Evolutionary conservation across 2,329 filamentous ascomycete genomes (phyloP).

Genomic region (Exophiala mesophila): DNA sequence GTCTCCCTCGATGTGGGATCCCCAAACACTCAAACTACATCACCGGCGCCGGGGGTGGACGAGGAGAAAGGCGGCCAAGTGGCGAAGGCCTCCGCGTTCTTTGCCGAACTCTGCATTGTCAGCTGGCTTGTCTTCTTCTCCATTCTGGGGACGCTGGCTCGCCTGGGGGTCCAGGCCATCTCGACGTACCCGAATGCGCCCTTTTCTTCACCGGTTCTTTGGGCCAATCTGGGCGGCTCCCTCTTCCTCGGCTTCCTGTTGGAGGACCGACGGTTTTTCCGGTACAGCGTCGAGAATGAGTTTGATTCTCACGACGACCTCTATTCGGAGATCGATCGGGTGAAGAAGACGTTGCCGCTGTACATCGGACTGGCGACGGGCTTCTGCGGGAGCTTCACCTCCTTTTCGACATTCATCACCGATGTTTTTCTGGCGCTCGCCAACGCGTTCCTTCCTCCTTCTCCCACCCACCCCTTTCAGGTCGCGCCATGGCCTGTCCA

Average conservation of each 20-base stretch:
- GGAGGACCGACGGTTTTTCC: slow-evolving; percentile 69
- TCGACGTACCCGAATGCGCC: slow-evolving; percentile 73
- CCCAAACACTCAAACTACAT: too few species aligned
- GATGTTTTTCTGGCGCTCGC: slow-evolving; percentile 71
- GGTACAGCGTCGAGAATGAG: slow-evolving; percentile 29
- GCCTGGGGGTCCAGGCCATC: slow-evolving; percentile 69
- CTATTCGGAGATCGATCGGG: slow-evolving; percentile 11
- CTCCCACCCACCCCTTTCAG: slow-evolving; percentile 31
- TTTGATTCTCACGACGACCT: background rate
- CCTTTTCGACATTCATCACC: slow-evolving; percentile 77
- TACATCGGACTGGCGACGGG: slow-evolving; percentile 79
- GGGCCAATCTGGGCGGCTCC: slow-evolving; percentile 78
- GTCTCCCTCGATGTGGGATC: background rate
- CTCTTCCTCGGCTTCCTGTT: slow-evolving; percentile 73
- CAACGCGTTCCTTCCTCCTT: slow-evolving; percentile 58
- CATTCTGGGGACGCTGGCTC: slow-evolving; percentile 70
- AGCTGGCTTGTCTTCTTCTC: slow-evolving; percentile 80
- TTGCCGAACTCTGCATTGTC: slow-evolving; percentile 43
- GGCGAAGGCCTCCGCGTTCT: background rate
- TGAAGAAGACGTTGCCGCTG: slow-evolving; percentile 76
- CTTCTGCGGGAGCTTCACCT: slow-evolving; percentile 84
- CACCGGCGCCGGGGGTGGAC: background rate
- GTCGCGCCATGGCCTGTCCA: background rate
- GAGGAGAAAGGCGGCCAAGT: background rate
- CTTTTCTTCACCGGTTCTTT: slow-evolving; percentile 65